Evolutionary conservation across 164 flowering plant species (phyloP).

Genomic region (Tinospora cordifolia): DNA sequence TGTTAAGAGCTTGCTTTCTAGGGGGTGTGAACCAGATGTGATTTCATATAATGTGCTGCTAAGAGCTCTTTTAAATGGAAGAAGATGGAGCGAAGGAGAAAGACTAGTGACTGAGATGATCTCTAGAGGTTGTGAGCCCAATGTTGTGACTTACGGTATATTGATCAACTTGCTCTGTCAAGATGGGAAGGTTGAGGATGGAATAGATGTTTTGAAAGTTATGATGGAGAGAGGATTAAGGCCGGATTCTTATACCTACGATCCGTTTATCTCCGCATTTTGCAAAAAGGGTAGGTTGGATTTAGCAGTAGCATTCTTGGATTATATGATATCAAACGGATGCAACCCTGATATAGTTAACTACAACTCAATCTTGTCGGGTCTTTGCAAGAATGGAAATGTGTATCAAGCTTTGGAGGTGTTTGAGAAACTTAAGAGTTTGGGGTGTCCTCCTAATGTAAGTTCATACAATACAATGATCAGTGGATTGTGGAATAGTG

Average conservation of each 20-base stretch:
- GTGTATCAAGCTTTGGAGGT: constrained; percentile 54
- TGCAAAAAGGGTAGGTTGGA: constrained; percentile 67
- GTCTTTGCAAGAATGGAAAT: constrained; percentile 58
- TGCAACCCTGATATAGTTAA: constrained; percentile 63
- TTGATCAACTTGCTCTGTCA: constrained; percentile 60
- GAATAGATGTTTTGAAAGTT: constrained; percentile 40
- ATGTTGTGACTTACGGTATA: constrained; percentile 63
- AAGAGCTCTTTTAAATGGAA: constrained; percentile 38
- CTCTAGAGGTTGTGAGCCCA: constrained; percentile 43
- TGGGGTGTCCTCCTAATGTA: constrained; percentile 57
- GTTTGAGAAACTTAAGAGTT: constrained; percentile 38
- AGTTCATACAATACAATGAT: constrained; percentile 72
- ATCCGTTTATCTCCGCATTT: constrained; percentile 63
- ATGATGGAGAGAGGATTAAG: constrained; percentile 56
- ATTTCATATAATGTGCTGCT: constrained; percentile 58
- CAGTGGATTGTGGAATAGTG: constrained; percentile 58
- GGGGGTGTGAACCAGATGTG: constrained; percentile 54
- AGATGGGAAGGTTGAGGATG: constrained; percentile 53
- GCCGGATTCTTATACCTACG: constrained; percentile 66
- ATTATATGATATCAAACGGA: constrained; percentile 61
- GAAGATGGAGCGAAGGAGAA: constrained; percentile 60
- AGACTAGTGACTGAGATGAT: constrained; percentile 49
- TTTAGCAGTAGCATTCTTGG: constrained; percentile 48
- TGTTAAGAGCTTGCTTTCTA: constrained; percentile 33
- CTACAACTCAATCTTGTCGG: constrained; percentile 59